phyloP scores from a whole-genome alignment of 2,329 filamentous ascomycete species.

The Nigrospora osmanthi region DNA sequence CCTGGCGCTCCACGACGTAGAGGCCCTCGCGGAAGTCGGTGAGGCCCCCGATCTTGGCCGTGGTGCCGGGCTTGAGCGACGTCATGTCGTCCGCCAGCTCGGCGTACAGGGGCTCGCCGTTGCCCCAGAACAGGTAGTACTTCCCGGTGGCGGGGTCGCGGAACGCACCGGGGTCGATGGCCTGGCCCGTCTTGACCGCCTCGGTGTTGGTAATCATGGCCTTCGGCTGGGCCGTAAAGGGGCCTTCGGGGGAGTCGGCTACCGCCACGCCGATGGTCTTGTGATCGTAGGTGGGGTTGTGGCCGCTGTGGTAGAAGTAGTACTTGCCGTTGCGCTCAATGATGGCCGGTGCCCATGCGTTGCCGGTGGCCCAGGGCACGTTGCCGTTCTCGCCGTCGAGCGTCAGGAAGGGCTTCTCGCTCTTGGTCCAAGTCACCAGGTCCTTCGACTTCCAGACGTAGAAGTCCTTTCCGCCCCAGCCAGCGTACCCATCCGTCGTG shows the following conservation, averaged over 20 bases:
- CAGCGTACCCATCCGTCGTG: slow-evolving; percentile 34
- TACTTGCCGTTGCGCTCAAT: slow-evolving; percentile 51
- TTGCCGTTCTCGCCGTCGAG: slow-evolving; percentile 39
- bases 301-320: slow-evolving; percentile 54
- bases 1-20: slow-evolving; percentile 35
- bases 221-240: slow-evolving; percentile 45
- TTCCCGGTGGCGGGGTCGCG: slow-evolving; percentile 48
- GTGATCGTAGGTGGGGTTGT: slow-evolving; percentile 44
- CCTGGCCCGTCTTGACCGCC: slow-evolving; percentile 24
- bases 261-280: slow-evolving; percentile 57
- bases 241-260: slow-evolving; percentile 47
- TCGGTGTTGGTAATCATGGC: slow-evolving; percentile 49
- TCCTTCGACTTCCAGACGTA: slow-evolving; percentile 38
- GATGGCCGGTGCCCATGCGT: slow-evolving; percentile 61
- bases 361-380: slow-evolving; percentile 58
- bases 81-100: slow-evolving; percentile 37
- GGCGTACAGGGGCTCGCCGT: slow-evolving; percentile 30
- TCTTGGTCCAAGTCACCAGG: slow-evolving; percentile 32
- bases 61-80: slow-evolving; percentile 29
- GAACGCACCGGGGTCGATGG: slow-evolving; percentile 56
- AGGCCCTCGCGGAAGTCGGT: slow-evolving; percentile 32
- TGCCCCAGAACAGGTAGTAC: slow-evolving; percentile 58
- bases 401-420: slow-evolving; percentile 31
- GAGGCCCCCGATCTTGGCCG: slow-evolving; percentile 24
- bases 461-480: slow-evolving; percentile 38